Evolutionary conservation across 2,329 filamentous ascomycete species (phyloP).

Genomic region (Graphium sp.): DNA sequence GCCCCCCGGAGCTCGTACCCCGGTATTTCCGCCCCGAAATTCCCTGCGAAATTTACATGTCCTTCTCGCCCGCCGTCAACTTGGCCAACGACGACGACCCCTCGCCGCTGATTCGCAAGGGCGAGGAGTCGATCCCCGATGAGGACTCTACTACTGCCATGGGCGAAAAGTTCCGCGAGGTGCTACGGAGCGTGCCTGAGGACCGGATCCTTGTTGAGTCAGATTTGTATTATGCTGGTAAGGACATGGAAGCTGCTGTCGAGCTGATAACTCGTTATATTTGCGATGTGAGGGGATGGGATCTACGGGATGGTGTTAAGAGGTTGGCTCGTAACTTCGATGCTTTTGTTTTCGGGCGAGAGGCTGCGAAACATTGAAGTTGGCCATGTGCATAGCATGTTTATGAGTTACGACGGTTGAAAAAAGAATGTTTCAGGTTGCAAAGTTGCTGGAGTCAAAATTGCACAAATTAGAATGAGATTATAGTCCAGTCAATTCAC

Average conservation of each 20-base stretch:
- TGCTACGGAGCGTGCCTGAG: conserved; percentile 59
- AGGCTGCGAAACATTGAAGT: conserved; percentile 5
- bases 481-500: too few species aligned
- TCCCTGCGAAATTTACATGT: conserved; percentile 69
- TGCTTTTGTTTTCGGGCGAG: conserved; percentile 52
- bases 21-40: conserved; percentile 62
- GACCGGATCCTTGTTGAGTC: conserved; percentile 75
- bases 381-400: too few species aligned
- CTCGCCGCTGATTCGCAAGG: too few species aligned
- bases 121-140: too few species aligned
- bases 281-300: conserved; percentile 66
- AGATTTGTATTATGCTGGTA: conserved; percentile 71
- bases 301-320: conserved; percentile 50
- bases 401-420: too few species aligned
- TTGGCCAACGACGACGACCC: too few species aligned
- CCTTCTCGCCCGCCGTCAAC: conserved; percentile 76
- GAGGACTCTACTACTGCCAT: background rate
- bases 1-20: conserved; percentile 53
- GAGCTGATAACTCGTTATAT: conserved; percentile 63
- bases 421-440: too few species aligned
- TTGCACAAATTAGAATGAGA: too few species aligned
- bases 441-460: too few species aligned
- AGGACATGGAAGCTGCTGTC: conserved; percentile 60
- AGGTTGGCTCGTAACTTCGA: conserved; percentile 60
- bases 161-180: conserved; percentile 35